These are phyloP conservation scores for Sporopachydermia cereana DNA, from an alignment of 1,139 yeast species.

Conservation along the genomic window DNA sequence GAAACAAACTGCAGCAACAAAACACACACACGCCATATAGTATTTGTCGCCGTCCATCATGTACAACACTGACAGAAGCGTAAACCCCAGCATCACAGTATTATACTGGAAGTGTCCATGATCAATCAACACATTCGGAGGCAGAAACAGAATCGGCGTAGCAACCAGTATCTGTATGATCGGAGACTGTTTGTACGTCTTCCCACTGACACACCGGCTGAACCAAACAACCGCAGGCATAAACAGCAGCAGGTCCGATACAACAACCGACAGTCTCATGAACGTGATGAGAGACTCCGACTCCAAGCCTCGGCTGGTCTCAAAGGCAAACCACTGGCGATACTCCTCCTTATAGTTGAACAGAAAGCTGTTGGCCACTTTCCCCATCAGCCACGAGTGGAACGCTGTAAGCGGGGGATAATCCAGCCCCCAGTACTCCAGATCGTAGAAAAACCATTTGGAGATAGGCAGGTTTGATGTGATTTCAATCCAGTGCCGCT, in stretches of 20 bases:
- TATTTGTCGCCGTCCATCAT: conserved; percentile 47
- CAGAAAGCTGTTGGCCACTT: conserved; percentile 45
- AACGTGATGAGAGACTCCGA: conserved; percentile 53
- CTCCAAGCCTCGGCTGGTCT: conserved; percentile 67
- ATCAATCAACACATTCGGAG: conserved; percentile 62
- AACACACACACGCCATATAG: conserved; percentile 65
- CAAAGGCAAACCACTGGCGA: conserved; percentile 65
- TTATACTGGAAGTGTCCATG: conserved; percentile 97
- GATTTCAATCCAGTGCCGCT: conserved; percentile 94
- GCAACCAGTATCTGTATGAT: conserved; percentile 70
- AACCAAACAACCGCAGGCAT: conserved; percentile 72
- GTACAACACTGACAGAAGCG: conserved; percentile 56
- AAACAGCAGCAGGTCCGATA: conserved; percentile 64
- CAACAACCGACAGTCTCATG: conserved; percentile 71
- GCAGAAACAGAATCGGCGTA: conserved; percentile 55
- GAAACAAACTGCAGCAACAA: conserved; percentile 67
- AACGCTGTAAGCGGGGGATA: conserved; percentile 96
- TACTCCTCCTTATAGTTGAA: conserved; percentile 19
- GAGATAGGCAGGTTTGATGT: conserved; percentile 63
- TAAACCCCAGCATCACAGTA: conserved; percentile 84
- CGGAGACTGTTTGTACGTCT: conserved; percentile 22
- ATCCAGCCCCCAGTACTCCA: conserved; percentile 92
- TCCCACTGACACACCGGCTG: conserved; percentile 26
- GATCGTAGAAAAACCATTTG: conserved; percentile 82
- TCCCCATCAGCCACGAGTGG: conserved; percentile 76